Conservation (phyloP, 148 eudicot genomes). For the Rhododendron mucronatum region DNA sequence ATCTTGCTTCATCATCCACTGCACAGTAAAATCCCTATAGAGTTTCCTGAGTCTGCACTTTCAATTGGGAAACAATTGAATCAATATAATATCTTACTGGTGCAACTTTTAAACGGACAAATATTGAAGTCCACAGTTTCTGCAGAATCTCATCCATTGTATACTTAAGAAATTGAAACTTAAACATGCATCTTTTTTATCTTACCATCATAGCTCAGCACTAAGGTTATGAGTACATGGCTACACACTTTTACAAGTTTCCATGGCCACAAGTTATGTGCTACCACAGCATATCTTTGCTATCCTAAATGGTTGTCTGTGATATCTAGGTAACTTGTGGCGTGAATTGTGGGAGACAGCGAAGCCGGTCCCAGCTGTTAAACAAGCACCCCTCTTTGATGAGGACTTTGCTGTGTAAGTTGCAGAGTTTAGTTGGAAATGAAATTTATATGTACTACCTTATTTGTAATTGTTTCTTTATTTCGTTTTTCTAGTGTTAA, state of each 20-base stretch:
- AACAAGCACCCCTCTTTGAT: constrained; percentile 84
- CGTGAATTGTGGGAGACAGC: constrained; percentile 94
- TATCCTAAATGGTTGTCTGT: constrained; percentile 9
- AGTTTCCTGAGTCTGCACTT: neutral
- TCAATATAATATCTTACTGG: neutral
- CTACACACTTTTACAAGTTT: neutral
- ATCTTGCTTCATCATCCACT: neutral
- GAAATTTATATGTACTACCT: neutral
- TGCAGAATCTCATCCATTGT: neutral
- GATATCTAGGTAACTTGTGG: constrained; percentile 88
- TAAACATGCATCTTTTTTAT: neutral
- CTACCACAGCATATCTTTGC: neutral
- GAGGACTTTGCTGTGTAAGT: constrained; percentile 95
- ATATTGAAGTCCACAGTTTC: neutral
- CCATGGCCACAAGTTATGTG: neutral
- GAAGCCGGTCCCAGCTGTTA: constrained; percentile 87
- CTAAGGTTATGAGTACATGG: neutral
- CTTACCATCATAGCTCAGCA: neutral
- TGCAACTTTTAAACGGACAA: neutral
- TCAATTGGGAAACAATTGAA: neutral
- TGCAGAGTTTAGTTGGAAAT: neutral
- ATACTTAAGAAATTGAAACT: neutral
- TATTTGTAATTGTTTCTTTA: neutral
- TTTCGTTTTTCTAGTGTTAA: neutral
- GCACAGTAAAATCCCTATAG: neutral